phyloP scores from a whole-genome alignment of 805 yeast genomes.

The Kazachstania bromeliacearum region DNA sequence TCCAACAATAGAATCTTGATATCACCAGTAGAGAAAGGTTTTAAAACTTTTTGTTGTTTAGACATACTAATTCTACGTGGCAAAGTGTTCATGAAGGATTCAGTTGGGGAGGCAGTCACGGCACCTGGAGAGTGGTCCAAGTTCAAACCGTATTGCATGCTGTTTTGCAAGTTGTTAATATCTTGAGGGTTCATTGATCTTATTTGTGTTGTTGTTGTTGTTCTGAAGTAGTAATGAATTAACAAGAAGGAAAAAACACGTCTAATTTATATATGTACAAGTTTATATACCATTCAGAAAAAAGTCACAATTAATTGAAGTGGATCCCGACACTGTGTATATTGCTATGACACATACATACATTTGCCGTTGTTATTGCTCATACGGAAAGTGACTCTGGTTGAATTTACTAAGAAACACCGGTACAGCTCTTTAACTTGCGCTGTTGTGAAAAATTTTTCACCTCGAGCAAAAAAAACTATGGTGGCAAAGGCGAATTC shows the following conservation, averaged over 20 bases:
- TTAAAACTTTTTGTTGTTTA: conserved; percentile 58
- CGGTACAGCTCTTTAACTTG: not conserved
- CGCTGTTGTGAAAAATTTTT: not conserved
- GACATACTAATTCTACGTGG: conserved; percentile 39
- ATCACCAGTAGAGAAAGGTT: conserved; percentile 94
- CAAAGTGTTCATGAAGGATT: conserved; percentile 47
- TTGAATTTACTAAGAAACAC: not conserved
- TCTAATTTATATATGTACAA: no score
- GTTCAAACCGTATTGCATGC: conserved; percentile 46
- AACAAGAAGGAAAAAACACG: not conserved
- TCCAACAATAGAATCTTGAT: conserved; percentile 85
- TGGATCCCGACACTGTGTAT: no score
- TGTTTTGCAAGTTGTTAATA: conserved; percentile 43
- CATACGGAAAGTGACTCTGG: not conserved
- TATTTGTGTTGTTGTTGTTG: not conserved
- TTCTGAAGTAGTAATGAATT: not conserved
- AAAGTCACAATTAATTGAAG: no score
- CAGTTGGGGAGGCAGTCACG: conserved; percentile 76
- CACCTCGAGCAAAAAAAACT: not conserved
- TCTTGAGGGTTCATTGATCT: conserved; percentile 56
- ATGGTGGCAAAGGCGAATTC: not conserved
- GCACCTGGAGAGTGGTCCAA: conserved; percentile 54
- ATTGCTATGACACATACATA: not conserved
- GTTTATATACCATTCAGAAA: no score
- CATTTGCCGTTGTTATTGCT: not conserved